Evolutionary conservation across 2,329 filamentous ascomycete species (phyloP).

Genomic region (Cladophialophora immunda): DNA sequence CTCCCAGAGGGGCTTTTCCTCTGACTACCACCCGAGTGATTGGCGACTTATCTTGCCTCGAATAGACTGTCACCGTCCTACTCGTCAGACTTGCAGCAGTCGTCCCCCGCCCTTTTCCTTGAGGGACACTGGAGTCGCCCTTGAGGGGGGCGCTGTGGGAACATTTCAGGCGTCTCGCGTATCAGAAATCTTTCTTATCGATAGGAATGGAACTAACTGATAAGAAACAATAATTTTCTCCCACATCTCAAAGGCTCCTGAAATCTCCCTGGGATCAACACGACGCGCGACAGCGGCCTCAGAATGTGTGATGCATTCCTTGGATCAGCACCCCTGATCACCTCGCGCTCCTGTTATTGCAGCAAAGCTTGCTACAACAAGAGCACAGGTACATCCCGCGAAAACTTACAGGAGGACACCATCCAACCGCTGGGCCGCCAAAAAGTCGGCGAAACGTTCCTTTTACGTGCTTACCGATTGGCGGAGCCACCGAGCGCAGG

Average conservation of each 20-base stretch:
- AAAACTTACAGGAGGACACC: constrained; percentile 2
- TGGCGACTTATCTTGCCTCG: neutral
- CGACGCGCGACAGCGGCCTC: neutral
- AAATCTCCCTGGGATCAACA: neutral
- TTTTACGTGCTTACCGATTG: constrained; percentile 17
- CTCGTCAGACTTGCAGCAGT: neutral
- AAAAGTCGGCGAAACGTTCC: constrained; percentile 16
- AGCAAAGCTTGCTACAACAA: neutral
- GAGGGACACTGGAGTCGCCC: neutral
- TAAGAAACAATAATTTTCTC: constrained; percentile 9
- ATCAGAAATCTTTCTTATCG: constrained; percentile 10
- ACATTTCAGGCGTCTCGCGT: constrained; percentile 3
- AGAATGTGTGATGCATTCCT: neutral
- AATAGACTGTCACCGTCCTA: neutral
- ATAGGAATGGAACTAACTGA: constrained; percentile 19
- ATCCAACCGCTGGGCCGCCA: neutral
- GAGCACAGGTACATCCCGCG: neutral
- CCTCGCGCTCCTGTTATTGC: neutral
- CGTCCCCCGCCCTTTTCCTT: neutral
- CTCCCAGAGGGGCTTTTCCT: neutral
- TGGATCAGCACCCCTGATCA: neutral
- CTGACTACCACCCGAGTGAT: neutral
- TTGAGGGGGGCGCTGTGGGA: neutral
- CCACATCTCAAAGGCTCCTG: neutral
- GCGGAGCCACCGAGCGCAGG: neutral